Percentiles rank a stretch among this genome's conserved stretches.
These are phyloP conservation scores for Penicillium robsamsonii DNA, from an alignment of 495 filamentous ascomycete genomes.

Conservation along the genomic window DNA sequence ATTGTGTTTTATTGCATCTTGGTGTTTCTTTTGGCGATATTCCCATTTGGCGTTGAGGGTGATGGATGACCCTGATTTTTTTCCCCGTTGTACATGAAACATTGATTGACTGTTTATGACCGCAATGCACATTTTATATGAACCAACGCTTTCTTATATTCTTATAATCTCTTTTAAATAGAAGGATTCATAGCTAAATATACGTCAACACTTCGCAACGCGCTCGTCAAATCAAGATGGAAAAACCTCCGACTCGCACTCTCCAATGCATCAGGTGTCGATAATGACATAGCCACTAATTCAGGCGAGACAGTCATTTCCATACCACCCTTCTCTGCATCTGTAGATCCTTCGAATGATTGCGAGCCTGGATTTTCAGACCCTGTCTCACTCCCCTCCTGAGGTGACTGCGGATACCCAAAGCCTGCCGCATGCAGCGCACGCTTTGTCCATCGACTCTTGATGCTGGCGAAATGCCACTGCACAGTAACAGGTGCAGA, in stretches of 20 bases:
- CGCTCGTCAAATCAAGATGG: constrained; percentile 86
- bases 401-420: constrained; percentile 56
- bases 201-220: constrained; percentile 66
- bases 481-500: constrained; percentile 76
- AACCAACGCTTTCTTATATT: background rate
- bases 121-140: background rate
- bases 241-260: constrained; percentile 82
- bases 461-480: constrained; percentile 91
- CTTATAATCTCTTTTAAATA: background rate
- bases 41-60: constrained; percentile 4
- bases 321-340: constrained; percentile 20
- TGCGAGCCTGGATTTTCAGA: background rate
- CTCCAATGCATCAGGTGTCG: constrained; percentile 42
- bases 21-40: constrained; percentile 3
- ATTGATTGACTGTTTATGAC: background rate
- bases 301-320: background rate
- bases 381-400: constrained; percentile 47
- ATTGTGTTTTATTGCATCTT: constrained; percentile 1
- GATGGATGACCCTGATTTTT: constrained; percentile 1
- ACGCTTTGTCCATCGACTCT: constrained; percentile 93
- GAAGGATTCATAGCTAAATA: background rate
- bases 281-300: background rate
- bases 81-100: background rate
- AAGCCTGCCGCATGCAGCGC: constrained; percentile 85
- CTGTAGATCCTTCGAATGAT: constrained; percentile 65